Evolutionary conservation across 225 moss, liverwort and hornwort genomes (phyloP), one percentile per base, ranked within the genome.

Genomic region (Sphagnum contortum): DNA sequence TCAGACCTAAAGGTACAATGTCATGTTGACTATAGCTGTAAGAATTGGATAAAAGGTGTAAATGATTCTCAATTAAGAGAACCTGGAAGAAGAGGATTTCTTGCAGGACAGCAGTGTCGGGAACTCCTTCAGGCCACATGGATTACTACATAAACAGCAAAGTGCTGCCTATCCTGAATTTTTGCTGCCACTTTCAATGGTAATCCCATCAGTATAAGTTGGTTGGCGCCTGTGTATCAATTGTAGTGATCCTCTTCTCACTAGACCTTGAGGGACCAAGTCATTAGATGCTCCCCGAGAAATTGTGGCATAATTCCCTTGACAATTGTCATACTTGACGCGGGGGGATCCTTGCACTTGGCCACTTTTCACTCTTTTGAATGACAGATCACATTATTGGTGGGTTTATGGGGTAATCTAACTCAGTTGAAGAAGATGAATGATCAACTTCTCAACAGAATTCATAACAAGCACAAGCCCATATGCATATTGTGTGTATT

Each of bases 1-100:
- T 29, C 29, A 29, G 29, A 29, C 29, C 29, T 29, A 1, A 29
- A 29, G 29, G 1, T 29, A 29, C 29, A 29, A 29, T 29, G 29
- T 29, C 29, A 29, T 29, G 29, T 29, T 29, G 29, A 29, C 29
- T 29, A 0, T 0, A 29, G 29, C 29, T 29, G 29, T 29, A 1
- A 29, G 29, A 29, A 29, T 29, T 29, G 29, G 29, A 29, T 29
- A 29, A 29, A 1, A 29, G 29, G 29, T 29, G 29, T 29, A 29
- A 29, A 0, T 29, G 29, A 29, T 1, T 29, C 29, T 29, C 1
- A 29, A 29, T 29, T 29, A 29, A 0, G 0, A 6, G 46, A 57
- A 93, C 93, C 86, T 93, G 94, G 63, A 94, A 94, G 62, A 75
- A 94, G 49, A 94, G 81, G 67, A 94, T 87, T 69, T 94, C 94